These are phyloP conservation scores for Tetrahymena malaccensis DNA, from an alignment of 73 alveolate species.

Conservation along the genomic window DNA sequence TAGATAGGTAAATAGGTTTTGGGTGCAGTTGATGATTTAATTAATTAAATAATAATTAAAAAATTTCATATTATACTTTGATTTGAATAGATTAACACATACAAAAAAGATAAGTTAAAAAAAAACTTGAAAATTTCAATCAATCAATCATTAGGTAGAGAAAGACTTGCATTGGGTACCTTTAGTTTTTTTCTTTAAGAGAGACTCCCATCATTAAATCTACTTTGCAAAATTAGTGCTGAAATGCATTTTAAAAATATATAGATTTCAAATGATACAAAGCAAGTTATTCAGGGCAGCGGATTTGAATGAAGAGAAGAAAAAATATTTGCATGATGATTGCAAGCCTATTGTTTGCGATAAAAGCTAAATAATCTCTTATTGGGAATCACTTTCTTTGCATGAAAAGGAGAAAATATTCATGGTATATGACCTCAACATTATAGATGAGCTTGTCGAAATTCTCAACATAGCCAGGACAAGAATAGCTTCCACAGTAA, in stretches of 20 bases:
- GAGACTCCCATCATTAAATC: background rate
- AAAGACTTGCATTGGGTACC: conserved; percentile 1
- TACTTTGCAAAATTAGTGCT: background rate
- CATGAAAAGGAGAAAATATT: background rate
- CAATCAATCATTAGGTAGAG: background rate
- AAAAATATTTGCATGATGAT: background rate
- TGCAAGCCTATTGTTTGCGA: background rate
- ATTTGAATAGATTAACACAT: background rate
- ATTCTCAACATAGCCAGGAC: background rate
- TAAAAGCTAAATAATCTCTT: background rate
- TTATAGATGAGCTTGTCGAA: background rate
- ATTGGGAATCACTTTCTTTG: background rate
- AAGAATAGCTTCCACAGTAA: background rate
- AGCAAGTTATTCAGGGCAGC: background rate
- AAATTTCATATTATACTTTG: background rate
- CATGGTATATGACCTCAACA: background rate
- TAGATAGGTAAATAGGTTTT: background rate
- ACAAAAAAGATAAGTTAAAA: background rate
- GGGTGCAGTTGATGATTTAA: background rate
- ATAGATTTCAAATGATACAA: background rate
- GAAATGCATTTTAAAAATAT: background rate
- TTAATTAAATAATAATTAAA: background rate
- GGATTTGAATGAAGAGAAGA: background rate
- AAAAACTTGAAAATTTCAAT: background rate
- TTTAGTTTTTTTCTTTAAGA: background rate